Evolutionary conservation across 768 basidiomycete genomes (phyloP).

Genomic region (Kondoa subrosea): DNA sequence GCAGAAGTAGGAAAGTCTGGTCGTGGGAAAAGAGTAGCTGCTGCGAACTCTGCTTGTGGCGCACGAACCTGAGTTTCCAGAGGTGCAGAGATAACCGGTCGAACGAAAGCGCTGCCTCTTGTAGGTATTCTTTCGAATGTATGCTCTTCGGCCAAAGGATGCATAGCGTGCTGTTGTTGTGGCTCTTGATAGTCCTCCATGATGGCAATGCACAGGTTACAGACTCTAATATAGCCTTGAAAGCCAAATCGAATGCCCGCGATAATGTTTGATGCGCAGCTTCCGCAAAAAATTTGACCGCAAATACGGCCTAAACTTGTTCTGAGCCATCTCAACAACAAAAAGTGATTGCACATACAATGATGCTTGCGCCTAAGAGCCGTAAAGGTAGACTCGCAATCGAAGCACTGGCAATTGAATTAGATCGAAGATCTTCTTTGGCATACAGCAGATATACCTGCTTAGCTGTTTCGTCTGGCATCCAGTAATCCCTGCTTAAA

Average conservation of each 20-base stretch:
- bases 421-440: neutral
- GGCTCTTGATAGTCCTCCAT: constrained; percentile 53
- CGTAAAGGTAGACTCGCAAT: constrained; percentile 23
- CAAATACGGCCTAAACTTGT: constrained; percentile 19
- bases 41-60: constrained; percentile 72
- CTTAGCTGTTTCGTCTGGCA: constrained; percentile 89
- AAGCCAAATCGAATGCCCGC: constrained; percentile 84
- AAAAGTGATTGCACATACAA: constrained; percentile 8
- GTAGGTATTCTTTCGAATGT: constrained; percentile 39
- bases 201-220: constrained; percentile 87
- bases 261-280: constrained; percentile 92
- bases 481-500: constrained; percentile 91
- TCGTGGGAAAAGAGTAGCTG: constrained; percentile 64
- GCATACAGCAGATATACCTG: constrained; percentile 34
- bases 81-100: constrained; percentile 35
- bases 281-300: constrained; percentile 95
- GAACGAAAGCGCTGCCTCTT: constrained; percentile 20
- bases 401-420: constrained; percentile 31
- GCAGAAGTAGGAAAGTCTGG: constrained; percentile 32
- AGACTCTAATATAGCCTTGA: constrained; percentile 87
- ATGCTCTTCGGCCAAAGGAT: constrained; percentile 33
- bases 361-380: constrained; percentile 25
- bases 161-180: neutral
- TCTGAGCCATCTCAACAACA: neutral
- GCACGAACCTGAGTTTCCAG: constrained; percentile 36